Evolutionary conservation across 768 basidiomycete species (phyloP).

Genomic region (Naganishia vaughanmartiniae): DNA sequence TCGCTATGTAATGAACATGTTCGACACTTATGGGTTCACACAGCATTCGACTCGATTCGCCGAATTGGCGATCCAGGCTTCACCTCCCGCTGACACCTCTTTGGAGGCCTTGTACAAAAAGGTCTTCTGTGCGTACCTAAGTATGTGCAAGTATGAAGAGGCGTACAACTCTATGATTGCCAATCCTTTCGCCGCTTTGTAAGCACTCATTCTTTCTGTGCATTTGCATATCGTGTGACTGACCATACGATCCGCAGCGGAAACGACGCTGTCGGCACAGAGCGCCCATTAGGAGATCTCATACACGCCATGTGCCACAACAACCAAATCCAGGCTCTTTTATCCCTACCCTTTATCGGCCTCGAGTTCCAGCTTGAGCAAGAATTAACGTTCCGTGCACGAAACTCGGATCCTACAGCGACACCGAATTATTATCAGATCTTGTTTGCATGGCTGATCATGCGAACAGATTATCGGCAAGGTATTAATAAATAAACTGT

Average conservation of each 20-base stretch:
- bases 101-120: conserved; percentile 69
- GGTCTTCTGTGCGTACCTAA: conserved; percentile 71
- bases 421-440: conserved; percentile 84
- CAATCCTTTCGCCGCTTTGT: conserved; percentile 75
- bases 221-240: not conserved
- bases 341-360: conserved; percentile 79
- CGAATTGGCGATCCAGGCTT: conserved; percentile 73
- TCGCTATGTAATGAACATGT: conserved; percentile 70
- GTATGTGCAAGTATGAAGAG: conserved; percentile 74
- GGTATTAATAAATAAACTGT: conserved; percentile 59
- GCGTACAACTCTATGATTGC: conserved; percentile 78
- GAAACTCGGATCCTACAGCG: conserved; percentile 83
- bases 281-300: conserved; percentile 76
- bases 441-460: conserved; percentile 88
- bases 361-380: conserved; percentile 83
- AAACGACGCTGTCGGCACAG: conserved; percentile 52
- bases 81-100: conserved; percentile 59
- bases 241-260: conserved; percentile 54
- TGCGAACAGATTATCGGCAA: conserved; percentile 81
- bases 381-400: conserved; percentile 83
- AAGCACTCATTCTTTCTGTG: conserved; percentile 51
- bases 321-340: conserved; percentile 71
- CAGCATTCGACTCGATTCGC: conserved; percentile 71
- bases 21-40: conserved; percentile 61
- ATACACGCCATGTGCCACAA: conserved; percentile 91